Evolutionary conservation across 2,329 filamentous ascomycete species (phyloP), one percentile per base, ranked within the genome.

Genomic region (Alternaria novae-zelandiae): DNA sequence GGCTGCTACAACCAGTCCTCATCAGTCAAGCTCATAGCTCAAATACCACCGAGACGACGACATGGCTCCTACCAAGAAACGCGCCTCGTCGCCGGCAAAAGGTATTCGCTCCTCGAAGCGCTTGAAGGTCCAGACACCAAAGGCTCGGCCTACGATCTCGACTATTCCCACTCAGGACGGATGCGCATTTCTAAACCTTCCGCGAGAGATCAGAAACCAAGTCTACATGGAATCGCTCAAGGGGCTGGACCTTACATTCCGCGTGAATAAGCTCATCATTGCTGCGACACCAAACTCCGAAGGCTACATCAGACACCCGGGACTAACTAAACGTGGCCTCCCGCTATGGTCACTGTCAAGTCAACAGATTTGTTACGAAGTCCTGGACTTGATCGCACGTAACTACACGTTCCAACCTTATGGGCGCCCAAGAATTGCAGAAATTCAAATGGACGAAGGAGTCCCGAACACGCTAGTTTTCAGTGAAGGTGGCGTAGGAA

Each of bases 111-210:
- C 12, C n/a, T 51, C 47, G 4, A 51, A 51, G 30, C 47, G 47
- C 3, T 2, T 50, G 8, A 11, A 3, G 28, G 3, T 1, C 3
- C 2, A 26, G 3, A 4, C 25, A 0, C 28, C 8, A 11, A 30
- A 15, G 13, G 26, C 47, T 51, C 17, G 47, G 3, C 8, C 47
- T 15, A 20, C 17, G 2, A 0, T 51, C 26, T 32, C 47, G 9
- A 2, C 1, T 0, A 45, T 15, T 1, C 3, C 32, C 0, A 3
- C 6, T 45, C 17, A 53, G 10, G 11, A 50, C 1, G 17, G n/a
- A 17, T n/a, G 20, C 32, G 13, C 47, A 0, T 7, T 59, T 3
- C 8, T 59, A 2, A 32, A 21, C 1, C 20, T 59, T 0, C 56
- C 47, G 0, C 36, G 36, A 1, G 56, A 59, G 3, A 53, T 53